A percentile compares a stretch with the other conserved stretches of the same genome.
phyloP scores from a whole-genome alignment of 768 basidiomycete species.

The Suillus variegatus region DNA sequence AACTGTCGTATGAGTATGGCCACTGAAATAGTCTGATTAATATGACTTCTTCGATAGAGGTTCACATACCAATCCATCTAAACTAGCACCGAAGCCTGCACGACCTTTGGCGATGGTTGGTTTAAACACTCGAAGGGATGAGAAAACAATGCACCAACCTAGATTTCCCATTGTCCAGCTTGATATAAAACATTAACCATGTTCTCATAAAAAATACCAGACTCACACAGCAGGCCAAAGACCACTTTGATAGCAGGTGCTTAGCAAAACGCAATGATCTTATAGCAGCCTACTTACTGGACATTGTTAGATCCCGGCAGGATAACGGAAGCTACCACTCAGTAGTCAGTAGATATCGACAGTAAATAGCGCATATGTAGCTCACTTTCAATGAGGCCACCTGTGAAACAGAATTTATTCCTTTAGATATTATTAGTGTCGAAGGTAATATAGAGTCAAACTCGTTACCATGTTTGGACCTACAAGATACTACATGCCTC shows the following conservation, averaged over 20 bases:
- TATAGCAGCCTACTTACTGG: conserved; percentile 21
- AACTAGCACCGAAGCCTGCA: conserved; percentile 55
- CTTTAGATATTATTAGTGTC: conserved; percentile 16
- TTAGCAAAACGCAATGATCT: conserved; percentile 10
- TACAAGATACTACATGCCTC: conserved; percentile 13
- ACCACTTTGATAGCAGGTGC: conserved; percentile 28
- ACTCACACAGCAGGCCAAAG: conserved; percentile 51
- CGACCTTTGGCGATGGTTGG: conserved; percentile 35
- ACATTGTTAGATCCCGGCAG: conserved; percentile 45
- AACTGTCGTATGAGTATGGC: conserved; percentile 58
- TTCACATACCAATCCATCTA: conserved; percentile 62
- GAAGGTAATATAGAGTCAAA: not conserved
- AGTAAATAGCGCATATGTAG: not conserved
- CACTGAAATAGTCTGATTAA: conserved; percentile 36
- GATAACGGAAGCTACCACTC: conserved; percentile 33
- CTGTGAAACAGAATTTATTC: conserved; percentile 83
- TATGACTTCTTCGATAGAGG: conserved; percentile 16
- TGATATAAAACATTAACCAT: conserved; percentile 14
- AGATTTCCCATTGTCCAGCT: conserved; percentile 60
- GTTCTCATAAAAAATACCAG: not conserved
- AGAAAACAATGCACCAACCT: conserved; percentile 14
- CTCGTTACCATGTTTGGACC: conserved; percentile 31
- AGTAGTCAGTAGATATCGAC: conserved; percentile 7
- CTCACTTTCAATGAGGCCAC: conserved; percentile 62
- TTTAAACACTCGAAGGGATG: not conserved